Percentiles rank a stretch among this genome's conserved stretches.
These are phyloP conservation scores for Pythium aquatile DNA, from an alignment of 352 stramenopile species.

Conservation along the genomic window DNA sequence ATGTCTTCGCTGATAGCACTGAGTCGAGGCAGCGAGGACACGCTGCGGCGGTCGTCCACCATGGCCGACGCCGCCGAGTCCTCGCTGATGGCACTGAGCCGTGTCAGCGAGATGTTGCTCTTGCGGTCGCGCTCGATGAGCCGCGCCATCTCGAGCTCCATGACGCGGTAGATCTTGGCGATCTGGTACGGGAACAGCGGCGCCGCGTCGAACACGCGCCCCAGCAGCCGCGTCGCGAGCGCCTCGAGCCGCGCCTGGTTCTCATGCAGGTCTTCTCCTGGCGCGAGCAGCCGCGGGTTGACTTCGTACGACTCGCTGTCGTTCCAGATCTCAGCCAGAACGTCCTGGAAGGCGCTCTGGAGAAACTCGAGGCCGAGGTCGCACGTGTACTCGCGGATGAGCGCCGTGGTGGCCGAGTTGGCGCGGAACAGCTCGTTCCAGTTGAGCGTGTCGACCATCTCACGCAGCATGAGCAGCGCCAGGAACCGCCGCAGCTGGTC, in stretches of 20 bases:
- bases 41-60: slow-evolving; percentile 38
- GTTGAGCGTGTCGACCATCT: slow-evolving; percentile 78
- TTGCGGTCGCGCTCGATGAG: slow-evolving; percentile 59
- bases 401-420: slow-evolving; percentile 70
- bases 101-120: slow-evolving; percentile 41
- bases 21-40: slow-evolving; percentile 43
- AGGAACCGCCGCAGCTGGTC: slow-evolving; percentile 71
- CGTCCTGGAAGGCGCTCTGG: slow-evolving; percentile 47
- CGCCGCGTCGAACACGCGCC: slow-evolving; percentile 44
- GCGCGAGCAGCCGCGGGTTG: slow-evolving; percentile 50
- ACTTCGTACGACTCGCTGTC: slow-evolving; percentile 53
- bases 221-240: slow-evolving; percentile 51
- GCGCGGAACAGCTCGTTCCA: slow-evolving; percentile 84
- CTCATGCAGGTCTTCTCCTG: slow-evolving; percentile 38
- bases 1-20: slow-evolving; percentile 55
- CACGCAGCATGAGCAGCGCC: slow-evolving; percentile 66
- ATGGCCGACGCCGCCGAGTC: slow-evolving; percentile 24
- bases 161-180: slow-evolving; percentile 71
- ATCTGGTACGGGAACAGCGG: slow-evolving; percentile 71
- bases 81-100: slow-evolving; percentile 38
- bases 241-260: slow-evolving; percentile 58
- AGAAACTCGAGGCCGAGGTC: slow-evolving; percentile 69
- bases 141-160: slow-evolving; percentile 73
- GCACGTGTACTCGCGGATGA: slow-evolving; percentile 78
- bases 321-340: slow-evolving; percentile 53